A percentile compares a stretch with the other conserved stretches of the same genome.
phyloP scores from a whole-genome alignment of 2,329 filamentous ascomycete species.

The Spiromastix sp. region DNA sequence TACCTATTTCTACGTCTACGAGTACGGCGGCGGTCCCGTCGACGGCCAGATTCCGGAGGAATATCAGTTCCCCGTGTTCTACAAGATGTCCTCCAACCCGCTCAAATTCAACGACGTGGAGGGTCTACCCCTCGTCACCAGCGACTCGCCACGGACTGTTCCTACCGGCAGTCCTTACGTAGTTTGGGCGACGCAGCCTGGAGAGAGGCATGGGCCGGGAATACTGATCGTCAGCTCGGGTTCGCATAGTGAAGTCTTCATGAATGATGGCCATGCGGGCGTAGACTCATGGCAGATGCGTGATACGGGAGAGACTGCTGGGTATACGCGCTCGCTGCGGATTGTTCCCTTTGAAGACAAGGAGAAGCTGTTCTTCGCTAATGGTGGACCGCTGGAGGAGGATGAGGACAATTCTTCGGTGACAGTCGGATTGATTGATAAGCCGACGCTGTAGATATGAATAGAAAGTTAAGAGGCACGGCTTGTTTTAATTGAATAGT shows the following conservation, averaged over 20 bases:
- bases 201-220: slow-evolving; percentile 25
- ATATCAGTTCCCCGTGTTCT: slow-evolving; percentile 43
- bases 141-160: slow-evolving; percentile 32
- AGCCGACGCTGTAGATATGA: too few species aligned
- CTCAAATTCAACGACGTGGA: slow-evolving; percentile 35
- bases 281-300: slow-evolving; percentile 38
- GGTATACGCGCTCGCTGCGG: slow-evolving; percentile 38
- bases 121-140: slow-evolving; percentile 33
- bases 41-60: slow-evolving; percentile 8
- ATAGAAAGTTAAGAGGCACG: too few species aligned
- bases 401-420: too few species aligned
- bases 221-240: slow-evolving; percentile 40
- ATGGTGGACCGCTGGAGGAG: slow-evolving; percentile 25
- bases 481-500: too few species aligned
- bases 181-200: slow-evolving; percentile 43
- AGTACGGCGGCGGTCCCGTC: slow-evolving; percentile 45
- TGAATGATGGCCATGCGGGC: slow-evolving; percentile 37
- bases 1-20: slow-evolving; percentile 55
- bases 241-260: slow-evolving; percentile 32
- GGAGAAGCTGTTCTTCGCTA: slow-evolving; percentile 30
- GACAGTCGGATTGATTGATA: too few species aligned
- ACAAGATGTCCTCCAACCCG: slow-evolving; percentile 39
- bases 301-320: slow-evolving; percentile 27
- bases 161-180: slow-evolving; percentile 41
- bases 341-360: slow-evolving; percentile 32